A percentile compares a stretch with the other conserved stretches of the same genome.
These are phyloP conservation scores for Helotiales sp. DNA, from an alignment of 2,329 filamentous ascomycete genomes.

Conservation along the genomic window DNA sequence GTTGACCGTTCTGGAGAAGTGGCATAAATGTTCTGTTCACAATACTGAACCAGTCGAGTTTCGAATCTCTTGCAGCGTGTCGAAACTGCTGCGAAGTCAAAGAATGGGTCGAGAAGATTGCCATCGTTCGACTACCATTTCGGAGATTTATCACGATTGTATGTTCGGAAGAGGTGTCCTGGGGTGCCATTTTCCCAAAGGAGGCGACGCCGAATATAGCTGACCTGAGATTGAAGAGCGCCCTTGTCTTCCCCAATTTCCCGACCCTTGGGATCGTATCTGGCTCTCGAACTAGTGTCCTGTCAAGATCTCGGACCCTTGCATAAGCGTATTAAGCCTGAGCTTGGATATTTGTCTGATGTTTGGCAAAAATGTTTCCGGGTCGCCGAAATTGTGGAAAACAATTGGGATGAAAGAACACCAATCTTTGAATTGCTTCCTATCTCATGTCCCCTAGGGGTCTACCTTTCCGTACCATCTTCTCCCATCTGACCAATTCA, in stretches of 20 bases:
- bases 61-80: background rate
- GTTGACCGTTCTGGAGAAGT: background rate
- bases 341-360: background rate
- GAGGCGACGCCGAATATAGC: background rate
- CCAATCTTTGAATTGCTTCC: background rate
- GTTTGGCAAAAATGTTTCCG: background rate
- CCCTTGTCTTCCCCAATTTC: background rate
- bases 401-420: background rate
- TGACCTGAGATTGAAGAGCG: background rate
- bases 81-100: background rate
- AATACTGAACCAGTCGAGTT: constrained; percentile 1
- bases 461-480: constrained; percentile 34
- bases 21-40: constrained; percentile 5
- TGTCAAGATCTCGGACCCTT: background rate
- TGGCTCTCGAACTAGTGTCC: background rate
- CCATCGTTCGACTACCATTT: constrained; percentile 1
- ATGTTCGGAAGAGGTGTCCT: background rate
- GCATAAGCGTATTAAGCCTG: background rate
- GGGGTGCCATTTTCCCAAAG: background rate
- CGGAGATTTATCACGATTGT: background rate
- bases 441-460: constrained; percentile 19
- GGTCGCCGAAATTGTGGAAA: background rate
- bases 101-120: constrained; percentile 6
- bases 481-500: constrained; percentile 54
- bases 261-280: background rate